Evolutionary conservation across 441 rosid species (phyloP), one percentile per base, ranked within the genome.

Genomic region (Gossypium trilobum): DNA sequence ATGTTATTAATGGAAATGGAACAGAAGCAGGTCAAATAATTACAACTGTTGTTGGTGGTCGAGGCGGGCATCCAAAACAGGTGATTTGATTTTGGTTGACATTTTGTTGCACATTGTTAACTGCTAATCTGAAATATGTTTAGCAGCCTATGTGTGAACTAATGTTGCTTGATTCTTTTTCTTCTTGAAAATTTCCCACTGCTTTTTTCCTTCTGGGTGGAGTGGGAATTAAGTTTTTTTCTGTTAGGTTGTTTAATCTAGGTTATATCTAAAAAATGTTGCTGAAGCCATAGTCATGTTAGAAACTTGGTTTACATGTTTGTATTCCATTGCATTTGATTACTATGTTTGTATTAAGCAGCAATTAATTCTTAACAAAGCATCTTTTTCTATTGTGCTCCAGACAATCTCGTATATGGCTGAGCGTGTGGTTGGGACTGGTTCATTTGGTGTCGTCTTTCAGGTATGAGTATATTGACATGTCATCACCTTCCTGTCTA

Each of bases 41-140:
- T 80, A 82, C 90, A 59, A 94, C 99, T n/a, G 83, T 92, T 14
- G 78, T 92, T 10, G 92, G 93, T 54, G 97, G 95, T 74, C 87
- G 78, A 70, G 87, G 87, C 76, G 99, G 99, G 74, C 85, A 87
- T 75, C 94, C 99, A 27, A 94, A 94, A 78, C 95, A 91, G 97
- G 98, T 93, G 51, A 78, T 64, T 59, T 75, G 31, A 62, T 22
- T 63, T 75, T 33, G 27, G 58, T 51, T 56, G 11, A 46, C 42
- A 25, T 70, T 76, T 13, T 71, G 13, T 63, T 73, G 73, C 68
- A 36, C 61, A 52, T 31, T 22, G 14, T 17, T 72, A 14, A 56
- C 78, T 58, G 69, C 29, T 23, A 44, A 17, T 29, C 57, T 68
- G 13, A 27, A 10, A 39, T 31, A 16, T 14, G 42, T 31, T 50